These are phyloP conservation scores for Polygonum aviculare DNA, from an alignment of 148 eudicot species.

Conservation along the genomic window DNA sequence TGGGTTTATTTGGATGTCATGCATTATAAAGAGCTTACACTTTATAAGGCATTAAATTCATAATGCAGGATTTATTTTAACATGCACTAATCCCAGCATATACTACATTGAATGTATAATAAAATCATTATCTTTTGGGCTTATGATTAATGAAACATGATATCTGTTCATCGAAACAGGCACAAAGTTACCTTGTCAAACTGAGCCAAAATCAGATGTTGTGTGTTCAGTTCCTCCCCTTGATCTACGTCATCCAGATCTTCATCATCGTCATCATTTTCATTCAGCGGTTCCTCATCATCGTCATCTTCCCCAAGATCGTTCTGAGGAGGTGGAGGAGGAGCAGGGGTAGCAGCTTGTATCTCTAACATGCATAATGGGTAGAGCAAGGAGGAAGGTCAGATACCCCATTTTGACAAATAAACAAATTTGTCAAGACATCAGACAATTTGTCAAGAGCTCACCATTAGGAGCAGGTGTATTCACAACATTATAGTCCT, in stretches of 20 bases:
- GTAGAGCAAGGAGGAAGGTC: slow-evolving; percentile 8
- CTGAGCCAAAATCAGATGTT: slow-evolving; percentile 92
- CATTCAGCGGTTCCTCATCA: slow-evolving; percentile 86
- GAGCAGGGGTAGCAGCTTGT: slow-evolving; percentile 76
- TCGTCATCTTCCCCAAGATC: slow-evolving; percentile 67
- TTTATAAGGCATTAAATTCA: too few species aligned
- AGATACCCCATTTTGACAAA: slow-evolving; percentile 4
- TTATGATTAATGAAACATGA: too few species aligned
- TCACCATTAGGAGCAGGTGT: slow-evolving; percentile 86
- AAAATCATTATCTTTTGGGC: too few species aligned
- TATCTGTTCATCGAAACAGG: too few species aligned
- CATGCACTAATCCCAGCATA: too few species aligned
- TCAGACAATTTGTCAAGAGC: slow-evolving; percentile 21
- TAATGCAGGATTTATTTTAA: too few species aligned
- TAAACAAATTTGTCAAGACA: slow-evolving; percentile 15
- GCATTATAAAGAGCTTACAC: slow-evolving; percentile 13
- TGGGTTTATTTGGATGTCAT: too few species aligned
- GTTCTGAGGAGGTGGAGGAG: slow-evolving; percentile 37
- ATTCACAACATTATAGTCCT: slow-evolving; percentile 69
- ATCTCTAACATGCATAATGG: slow-evolving; percentile 30
- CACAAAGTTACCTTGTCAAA: slow-evolving; percentile 72
- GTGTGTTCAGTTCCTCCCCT: slow-evolving; percentile 84
- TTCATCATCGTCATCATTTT: slow-evolving; percentile 88
- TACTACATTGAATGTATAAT: too few species aligned
- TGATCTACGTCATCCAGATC: slow-evolving; percentile 82